phyloP scores from a whole-genome alignment of 257 asterid genomes.

The Solanum chmielewskii region DNA sequence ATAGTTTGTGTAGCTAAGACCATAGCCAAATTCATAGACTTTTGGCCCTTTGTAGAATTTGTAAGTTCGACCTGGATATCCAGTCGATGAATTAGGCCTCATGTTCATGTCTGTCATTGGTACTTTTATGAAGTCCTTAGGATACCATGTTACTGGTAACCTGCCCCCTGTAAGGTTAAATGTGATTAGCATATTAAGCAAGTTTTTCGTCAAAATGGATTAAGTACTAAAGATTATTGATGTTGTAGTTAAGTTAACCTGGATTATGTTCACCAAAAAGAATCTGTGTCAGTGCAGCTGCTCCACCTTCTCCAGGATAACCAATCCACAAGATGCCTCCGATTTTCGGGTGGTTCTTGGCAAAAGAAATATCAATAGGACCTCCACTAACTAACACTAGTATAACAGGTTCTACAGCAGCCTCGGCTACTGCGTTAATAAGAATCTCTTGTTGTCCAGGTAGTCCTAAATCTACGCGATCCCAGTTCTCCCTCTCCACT shows the following conservation, averaged over 20 bases:
- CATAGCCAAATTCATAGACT: slow-evolving; percentile 55
- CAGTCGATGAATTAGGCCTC: slow-evolving; percentile 44
- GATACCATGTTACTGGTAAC: slow-evolving; percentile 72
- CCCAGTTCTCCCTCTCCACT: slow-evolving; percentile 39
- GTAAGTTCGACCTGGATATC: slow-evolving; percentile 72
- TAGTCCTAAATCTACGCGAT: slow-evolving; percentile 35
- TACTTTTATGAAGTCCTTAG: slow-evolving; percentile 34
- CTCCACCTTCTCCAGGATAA: slow-evolving; percentile 71
- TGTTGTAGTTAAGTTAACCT: slow-evolving; percentile 16
- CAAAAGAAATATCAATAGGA: slow-evolving; percentile 57
- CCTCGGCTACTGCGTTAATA: slow-evolving; percentile 24
- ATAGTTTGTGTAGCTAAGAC: slow-evolving; percentile 58
- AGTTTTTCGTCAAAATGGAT: not conserved
- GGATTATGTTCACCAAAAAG: slow-evolving; percentile 59
- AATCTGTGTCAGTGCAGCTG: slow-evolving; percentile 43
- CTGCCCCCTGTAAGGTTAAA: slow-evolving; percentile 37
- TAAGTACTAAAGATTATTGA: not conserved
- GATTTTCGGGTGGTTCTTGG: slow-evolving; percentile 35
- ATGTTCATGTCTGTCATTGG: slow-evolving; percentile 79
- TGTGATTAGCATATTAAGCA: not conserved
- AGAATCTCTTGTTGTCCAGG: slow-evolving; percentile 49
- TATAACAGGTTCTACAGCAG: slow-evolving; percentile 34
- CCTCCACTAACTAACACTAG: slow-evolving; percentile 44
- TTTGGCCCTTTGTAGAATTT: slow-evolving; percentile 51
- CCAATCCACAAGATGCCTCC: slow-evolving; percentile 72